Percentiles rank a stretch among this genome's conserved stretches.
Evolutionary conservation across 768 basidiomycete genomes (phyloP).

Genomic region (Trametes meyenii): DNA sequence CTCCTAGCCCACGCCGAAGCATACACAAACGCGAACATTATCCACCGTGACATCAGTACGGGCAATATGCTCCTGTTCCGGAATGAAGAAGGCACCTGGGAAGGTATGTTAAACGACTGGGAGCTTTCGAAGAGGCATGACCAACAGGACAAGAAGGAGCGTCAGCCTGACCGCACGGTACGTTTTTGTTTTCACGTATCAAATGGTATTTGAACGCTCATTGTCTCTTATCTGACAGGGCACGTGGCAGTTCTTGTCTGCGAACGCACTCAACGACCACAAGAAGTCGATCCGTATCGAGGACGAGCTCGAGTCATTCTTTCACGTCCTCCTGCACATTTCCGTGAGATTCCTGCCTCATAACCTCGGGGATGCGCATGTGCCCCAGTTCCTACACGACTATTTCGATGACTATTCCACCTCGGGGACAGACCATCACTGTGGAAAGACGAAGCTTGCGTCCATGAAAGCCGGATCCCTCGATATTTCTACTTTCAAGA

Average conservation of each 20-base stretch:
- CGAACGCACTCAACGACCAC: not conserved
- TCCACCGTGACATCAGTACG: not conserved
- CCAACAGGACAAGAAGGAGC: not conserved
- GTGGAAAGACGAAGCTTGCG: not conserved
- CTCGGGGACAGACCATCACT: not conserved
- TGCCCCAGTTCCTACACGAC: constrained; percentile 15
- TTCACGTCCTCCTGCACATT: constrained; percentile 8
- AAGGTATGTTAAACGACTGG: constrained; percentile 8
- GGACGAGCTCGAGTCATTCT: constrained; percentile 17
- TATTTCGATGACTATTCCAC: constrained; percentile 7
- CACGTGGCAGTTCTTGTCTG: constrained; percentile 16
- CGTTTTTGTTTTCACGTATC: not conserved
- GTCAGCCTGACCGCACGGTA: not conserved
- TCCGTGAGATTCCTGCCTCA: constrained; percentile 18
- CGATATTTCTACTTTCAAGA: not conserved
- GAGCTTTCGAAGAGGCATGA: not conserved
- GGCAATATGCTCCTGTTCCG: not conserved
- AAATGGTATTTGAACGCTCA: not conserved
- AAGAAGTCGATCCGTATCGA: not conserved
- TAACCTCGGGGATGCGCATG: constrained; percentile 15
- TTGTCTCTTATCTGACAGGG: not conserved
- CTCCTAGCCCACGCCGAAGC: not conserved
- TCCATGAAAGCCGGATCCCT: not conserved
- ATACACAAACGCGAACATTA: not conserved
- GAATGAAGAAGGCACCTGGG: not conserved